These are phyloP conservation scores for Xylaria sp. DNA, from an alignment of 2,329 filamentous ascomycete species.

Conservation along the genomic window DNA sequence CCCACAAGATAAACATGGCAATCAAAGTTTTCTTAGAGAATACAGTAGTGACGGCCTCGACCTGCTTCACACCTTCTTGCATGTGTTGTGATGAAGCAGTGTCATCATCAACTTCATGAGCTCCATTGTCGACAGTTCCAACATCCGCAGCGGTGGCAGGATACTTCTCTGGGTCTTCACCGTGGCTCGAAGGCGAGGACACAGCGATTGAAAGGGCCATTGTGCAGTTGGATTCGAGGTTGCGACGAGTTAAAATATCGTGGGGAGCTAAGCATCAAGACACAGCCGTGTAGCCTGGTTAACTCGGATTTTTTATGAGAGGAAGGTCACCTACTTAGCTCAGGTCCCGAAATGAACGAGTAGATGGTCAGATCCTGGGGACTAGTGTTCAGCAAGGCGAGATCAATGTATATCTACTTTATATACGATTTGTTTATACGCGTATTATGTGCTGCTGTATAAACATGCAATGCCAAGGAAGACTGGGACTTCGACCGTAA, in stretches of 20 bases:
- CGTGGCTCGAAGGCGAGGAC: conserved; percentile 10
- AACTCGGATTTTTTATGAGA: background rate
- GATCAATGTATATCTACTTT: conserved; percentile 14
- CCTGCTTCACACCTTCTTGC: conserved; percentile 54
- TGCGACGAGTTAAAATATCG: background rate
- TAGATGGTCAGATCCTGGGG: background rate
- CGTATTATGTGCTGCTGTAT: background rate
- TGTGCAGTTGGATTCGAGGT: background rate
- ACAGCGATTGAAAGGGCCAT: conserved; percentile 18
- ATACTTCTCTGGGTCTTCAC: conserved; percentile 16
- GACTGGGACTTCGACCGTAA: conserved; percentile 1
- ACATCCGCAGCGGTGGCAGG: background rate
- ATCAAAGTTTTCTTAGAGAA: conserved; percentile 48
- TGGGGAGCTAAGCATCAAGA: background rate
- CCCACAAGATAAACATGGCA: conserved; percentile 55
- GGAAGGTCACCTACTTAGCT: background rate
- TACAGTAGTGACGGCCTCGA: conserved; percentile 53
- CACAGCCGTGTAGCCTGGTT: background rate
- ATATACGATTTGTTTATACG: conserved; percentile 9
- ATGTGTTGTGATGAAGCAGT: conserved; percentile 46
- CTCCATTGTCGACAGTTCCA: conserved; percentile 7
- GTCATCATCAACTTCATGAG: conserved; percentile 26
- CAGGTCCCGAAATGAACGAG: background rate
- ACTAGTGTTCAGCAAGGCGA: background rate
- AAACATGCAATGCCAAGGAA: background rate